Percentiles rank a stretch among this genome's conserved stretches.
Evolutionary conservation across 495 filamentous ascomycete genomes (phyloP).

Genomic region (Talaromyces adpressus): DNA sequence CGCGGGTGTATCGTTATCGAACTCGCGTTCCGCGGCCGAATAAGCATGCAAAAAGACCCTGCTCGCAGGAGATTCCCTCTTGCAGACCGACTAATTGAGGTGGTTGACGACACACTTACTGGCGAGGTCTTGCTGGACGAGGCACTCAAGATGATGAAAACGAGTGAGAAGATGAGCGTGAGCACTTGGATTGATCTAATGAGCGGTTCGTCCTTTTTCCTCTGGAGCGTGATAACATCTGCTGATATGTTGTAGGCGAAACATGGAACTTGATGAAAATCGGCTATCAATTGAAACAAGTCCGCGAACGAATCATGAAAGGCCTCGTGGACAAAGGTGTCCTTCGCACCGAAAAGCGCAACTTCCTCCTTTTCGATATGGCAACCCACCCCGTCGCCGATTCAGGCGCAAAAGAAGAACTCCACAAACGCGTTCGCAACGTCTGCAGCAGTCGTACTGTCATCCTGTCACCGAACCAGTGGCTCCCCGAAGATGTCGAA

Average conservation of each 20-base stretch:
- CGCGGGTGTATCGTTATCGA: slow-evolving; percentile 98
- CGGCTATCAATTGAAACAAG: slow-evolving; percentile 98
- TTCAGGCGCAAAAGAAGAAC: slow-evolving; percentile 94
- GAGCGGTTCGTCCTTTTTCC: slow-evolving; percentile 61
- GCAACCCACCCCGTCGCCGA: slow-evolving; percentile 98
- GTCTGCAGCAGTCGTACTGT: slow-evolving; percentile 91
- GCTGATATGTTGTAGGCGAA: slow-evolving; percentile 55
- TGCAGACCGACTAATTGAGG: slow-evolving; percentile 88
- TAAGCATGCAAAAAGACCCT: slow-evolving; percentile 98
- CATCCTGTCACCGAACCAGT: slow-evolving; percentile 72
- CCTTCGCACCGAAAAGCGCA: slow-evolving; percentile 95
- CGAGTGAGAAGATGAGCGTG: slow-evolving; percentile 99
- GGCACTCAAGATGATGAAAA: slow-evolving; percentile 99
- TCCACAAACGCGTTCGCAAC: slow-evolving; percentile 84
- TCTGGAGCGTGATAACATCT: neutral
- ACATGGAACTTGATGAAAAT: slow-evolving; percentile 99
- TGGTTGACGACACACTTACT: slow-evolving; percentile 93
- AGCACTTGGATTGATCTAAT: slow-evolving; percentile 97
- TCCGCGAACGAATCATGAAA: slow-evolving; percentile 93
- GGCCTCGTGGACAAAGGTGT: slow-evolving; percentile 99
- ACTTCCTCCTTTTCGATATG: slow-evolving; percentile 99
- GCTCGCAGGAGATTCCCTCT: slow-evolving; percentile 87
- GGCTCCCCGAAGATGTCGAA: slow-evolving; percentile 88
- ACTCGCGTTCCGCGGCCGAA: slow-evolving; percentile 87
- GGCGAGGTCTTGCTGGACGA: slow-evolving; percentile 97